phyloP scores from a whole-genome alignment of 2,329 filamentous ascomycete genomes.

The Penicillium sp. region DNA sequence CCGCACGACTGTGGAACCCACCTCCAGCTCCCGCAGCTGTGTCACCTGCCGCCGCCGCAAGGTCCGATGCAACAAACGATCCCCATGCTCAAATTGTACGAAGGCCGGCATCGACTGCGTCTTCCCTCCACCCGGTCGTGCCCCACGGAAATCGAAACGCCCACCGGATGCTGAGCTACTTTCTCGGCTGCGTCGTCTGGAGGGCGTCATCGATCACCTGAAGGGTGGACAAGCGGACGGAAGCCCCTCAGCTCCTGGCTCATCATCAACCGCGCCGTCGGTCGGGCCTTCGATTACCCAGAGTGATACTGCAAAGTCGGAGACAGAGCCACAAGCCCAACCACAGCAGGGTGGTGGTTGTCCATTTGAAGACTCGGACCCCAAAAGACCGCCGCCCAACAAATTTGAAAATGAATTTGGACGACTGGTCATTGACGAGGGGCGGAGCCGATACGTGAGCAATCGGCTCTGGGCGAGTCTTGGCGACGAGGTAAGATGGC shows the following conservation, averaged over 20 bases:
- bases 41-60: constrained; percentile 51
- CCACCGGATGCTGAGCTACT: constrained; percentile 61
- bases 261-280: constrained; percentile 9
- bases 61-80: constrained; percentile 51
- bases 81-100: constrained; percentile 51
- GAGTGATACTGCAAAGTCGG: constrained; percentile 1
- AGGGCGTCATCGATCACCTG: constrained; percentile 62
- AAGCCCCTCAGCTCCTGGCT: constrained; percentile 10
- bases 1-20: constrained; percentile 15
- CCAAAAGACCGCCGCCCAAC: constrained; percentile 18
- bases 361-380: constrained; percentile 26
- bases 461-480: constrained; percentile 63
- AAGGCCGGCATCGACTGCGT: constrained; percentile 59
- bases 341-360: constrained; percentile 1
- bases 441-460: constrained; percentile 62
- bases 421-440: constrained; percentile 60
- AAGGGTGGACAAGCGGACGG: constrained; percentile 38
- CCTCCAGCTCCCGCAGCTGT: constrained; percentile 44
- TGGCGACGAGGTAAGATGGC: constrained; percentile 55
- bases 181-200: constrained; percentile 58
- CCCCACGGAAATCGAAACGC: constrained; percentile 60
- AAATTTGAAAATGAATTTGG: constrained; percentile 50
- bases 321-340: neutral
- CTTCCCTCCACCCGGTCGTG: constrained; percentile 63
- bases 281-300: constrained; percentile 10